Conservation (phyloP, 257 asterid genomes). For the Solanum dulcamara region DNA sequence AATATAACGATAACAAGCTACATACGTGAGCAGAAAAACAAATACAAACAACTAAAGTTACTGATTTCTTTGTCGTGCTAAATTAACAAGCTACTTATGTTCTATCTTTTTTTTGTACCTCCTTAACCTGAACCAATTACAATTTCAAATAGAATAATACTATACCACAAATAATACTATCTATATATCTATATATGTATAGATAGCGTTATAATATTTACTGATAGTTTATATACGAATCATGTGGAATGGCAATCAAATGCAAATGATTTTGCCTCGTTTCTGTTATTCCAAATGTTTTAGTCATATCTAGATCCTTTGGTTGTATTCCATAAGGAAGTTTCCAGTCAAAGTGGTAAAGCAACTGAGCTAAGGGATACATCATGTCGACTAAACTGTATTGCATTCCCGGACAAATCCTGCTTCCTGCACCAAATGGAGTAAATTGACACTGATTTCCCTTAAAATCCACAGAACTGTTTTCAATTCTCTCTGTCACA, state of each 20-base stretch:
- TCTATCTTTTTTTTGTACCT: no score
- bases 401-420: slow-evolving; percentile 2
- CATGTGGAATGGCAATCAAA: neutral
- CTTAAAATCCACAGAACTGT: neutral
- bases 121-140: no score
- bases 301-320: neutral
- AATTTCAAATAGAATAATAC: no score
- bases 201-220: no score
- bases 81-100: no score
- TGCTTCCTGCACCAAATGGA: slow-evolving; percentile 13
- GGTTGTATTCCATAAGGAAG: neutral
- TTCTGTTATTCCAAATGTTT: neutral
- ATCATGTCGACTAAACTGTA: neutral
- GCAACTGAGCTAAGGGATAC: neutral
- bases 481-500: slow-evolving; percentile 8
- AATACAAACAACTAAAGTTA: no score
- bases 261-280: neutral
- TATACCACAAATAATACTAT: no score
- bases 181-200: no score
- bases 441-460: slow-evolving; percentile 1
- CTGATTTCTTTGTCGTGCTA: no score
- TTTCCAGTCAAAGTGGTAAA: slow-evolving; percentile 2
- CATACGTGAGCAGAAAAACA: no score
- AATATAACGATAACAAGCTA: no score
- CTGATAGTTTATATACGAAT: no score